Evolutionary conservation across 2,329 filamentous ascomycete genomes (phyloP), one percentile per base, ranked within the genome.

Genomic region (Macrophomina pseudophaseolina): DNA sequence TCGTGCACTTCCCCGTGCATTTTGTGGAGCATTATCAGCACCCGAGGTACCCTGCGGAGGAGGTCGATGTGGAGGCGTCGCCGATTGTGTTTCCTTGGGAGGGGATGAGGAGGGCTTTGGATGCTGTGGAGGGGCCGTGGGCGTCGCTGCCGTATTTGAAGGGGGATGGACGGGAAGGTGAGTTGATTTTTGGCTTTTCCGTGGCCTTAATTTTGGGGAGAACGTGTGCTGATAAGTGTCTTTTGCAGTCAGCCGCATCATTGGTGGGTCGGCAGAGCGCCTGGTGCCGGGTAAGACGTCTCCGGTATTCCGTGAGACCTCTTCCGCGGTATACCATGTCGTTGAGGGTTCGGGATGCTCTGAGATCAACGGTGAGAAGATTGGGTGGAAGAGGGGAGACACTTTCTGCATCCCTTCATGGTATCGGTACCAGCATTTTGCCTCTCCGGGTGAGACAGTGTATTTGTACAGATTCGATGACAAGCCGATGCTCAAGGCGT

Each of bases 391-490:
- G 66, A 71, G 77, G 48, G 81, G 83, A 2, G 85, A 87, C 71
- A 87, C 83, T 0, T 87, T 87, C 67, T 85, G 82, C 68, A 76
- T 87, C 12, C 85, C 85, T 0, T 72, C 84, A 0, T 87, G 85
- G 85, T 74, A 84, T 59, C 71, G 67, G 12, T 85, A 84, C 67
- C 78, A 84, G 70, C 84, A 86, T 69, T 79, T 80, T 64, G 81
- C 83, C 1, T 73, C 30, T 2, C 42, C 30, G 28, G 58, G 16
- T 0, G 59, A 38, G 16, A 74, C 73, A 0, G 81, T 82, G 0
- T 87, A 87, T 70, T 68, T 87, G 33, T 86, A 85, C 68, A 76
- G 82, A 0, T 86, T 87, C 68, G 80, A 86, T 68, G 85, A 87
- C 68, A 83, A 81, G 74, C 84, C 84, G 0, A 86, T 87, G 84